A percentile compares a stretch with the other conserved stretches of the same genome.
These are phyloP conservation scores for Rhipidocladum racemiflorum DNA, from an alignment of 176 grass and related monocot genomes.

Conservation along the genomic window DNA sequence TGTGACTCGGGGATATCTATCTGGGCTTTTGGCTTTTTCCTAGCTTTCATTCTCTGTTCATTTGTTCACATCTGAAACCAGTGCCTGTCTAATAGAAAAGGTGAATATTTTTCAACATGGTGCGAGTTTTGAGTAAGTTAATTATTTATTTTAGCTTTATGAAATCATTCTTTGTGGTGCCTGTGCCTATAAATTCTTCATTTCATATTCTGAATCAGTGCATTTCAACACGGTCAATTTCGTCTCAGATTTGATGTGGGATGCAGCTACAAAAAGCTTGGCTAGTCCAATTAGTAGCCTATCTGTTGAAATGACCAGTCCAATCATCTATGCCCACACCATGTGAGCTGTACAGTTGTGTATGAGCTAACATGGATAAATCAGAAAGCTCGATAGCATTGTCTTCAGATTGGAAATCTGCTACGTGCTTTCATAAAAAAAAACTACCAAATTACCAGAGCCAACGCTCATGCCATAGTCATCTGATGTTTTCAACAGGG, in stretches of 20 bases:
- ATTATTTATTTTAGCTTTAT: background rate
- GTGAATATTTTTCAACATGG: background rate
- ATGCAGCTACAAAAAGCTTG: background rate
- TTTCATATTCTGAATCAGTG: background rate
- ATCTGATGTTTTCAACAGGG: slow-evolving; percentile 42
- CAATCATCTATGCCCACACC: background rate
- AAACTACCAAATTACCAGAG: background rate
- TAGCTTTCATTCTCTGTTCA: background rate
- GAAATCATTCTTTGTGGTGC: background rate
- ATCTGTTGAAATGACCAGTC: background rate
- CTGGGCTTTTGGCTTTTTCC: background rate
- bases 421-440: background rate
- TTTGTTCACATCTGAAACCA: background rate
- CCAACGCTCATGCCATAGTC: background rate
- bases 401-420: background rate
- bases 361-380: background rate
- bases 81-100: background rate
- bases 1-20: background rate
- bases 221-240: background rate
- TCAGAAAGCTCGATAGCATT: background rate
- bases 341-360: background rate
- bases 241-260: background rate
- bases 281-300: background rate
- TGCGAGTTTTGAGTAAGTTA: background rate
- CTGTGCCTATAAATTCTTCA: background rate